Conservation (phyloP, 176 grass and related monocot genomes). For the Cenchrus purpureus region DNA sequence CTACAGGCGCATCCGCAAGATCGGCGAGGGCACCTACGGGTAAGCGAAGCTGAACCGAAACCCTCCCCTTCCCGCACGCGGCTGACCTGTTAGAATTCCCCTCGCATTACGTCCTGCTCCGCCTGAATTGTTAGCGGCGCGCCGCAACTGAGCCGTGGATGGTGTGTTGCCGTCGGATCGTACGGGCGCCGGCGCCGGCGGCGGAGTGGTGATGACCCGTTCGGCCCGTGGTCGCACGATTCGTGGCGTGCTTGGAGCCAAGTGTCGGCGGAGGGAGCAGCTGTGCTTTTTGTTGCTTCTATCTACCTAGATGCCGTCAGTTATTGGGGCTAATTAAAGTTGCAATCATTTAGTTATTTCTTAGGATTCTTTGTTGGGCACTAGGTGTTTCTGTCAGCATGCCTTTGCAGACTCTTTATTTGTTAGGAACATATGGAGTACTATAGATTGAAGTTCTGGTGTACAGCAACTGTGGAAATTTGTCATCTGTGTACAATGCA, state of each 20-base stretch:
- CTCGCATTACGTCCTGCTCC: not conserved
- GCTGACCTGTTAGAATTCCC: not conserved
- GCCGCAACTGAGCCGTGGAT: not conserved
- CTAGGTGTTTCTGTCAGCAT: not conserved
- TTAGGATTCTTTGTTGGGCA: constrained; percentile 28
- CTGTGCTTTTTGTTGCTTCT: not conserved
- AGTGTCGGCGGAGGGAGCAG: not conserved
- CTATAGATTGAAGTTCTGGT: not conserved
- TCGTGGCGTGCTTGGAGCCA: not conserved
- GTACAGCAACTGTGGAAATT: not conserved
- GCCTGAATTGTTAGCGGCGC: not conserved
- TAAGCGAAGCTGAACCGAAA: constrained; percentile 25
- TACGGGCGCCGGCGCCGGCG: not conserved
- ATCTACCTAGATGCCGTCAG: constrained; percentile 9
- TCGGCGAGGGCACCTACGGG: constrained; percentile 84
- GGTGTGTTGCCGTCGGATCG: constrained; percentile 23
- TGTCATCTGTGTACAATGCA: not conserved
- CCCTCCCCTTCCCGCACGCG: not conserved
- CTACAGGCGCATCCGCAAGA: constrained; percentile 85
- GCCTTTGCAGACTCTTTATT: not conserved
- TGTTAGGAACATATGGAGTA: not conserved
- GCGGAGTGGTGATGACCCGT: not conserved
- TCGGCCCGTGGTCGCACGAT: not conserved
- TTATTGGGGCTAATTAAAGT: constrained; percentile 4
- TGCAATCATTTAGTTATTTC: not conserved